Evolutionary conservation across 2,329 filamentous ascomycete species (phyloP).

Genomic region (Dactylellina sp.): DNA sequence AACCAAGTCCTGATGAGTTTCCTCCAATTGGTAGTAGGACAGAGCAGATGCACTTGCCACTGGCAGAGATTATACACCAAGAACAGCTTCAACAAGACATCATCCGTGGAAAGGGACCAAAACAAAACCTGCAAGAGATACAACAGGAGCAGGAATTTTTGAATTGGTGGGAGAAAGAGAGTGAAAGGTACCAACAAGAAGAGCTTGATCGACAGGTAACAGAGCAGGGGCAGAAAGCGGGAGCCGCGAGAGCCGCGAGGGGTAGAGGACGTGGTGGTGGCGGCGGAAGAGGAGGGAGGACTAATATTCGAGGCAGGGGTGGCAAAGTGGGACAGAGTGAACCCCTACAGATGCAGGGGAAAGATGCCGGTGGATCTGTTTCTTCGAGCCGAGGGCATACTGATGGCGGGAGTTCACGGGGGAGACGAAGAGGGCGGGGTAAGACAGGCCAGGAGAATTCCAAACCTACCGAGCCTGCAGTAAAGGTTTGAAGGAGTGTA

Average conservation of each 20-base stretch:
- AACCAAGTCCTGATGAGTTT: slow-evolving; percentile 38
- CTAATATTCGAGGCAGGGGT: slow-evolving; percentile 17
- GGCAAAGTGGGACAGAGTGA: slow-evolving; percentile 20
- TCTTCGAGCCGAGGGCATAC: slow-evolving; percentile 1
- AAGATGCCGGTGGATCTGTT: background rate
- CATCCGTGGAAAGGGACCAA: slow-evolving; percentile 84
- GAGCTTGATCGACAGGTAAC: slow-evolving; percentile 21
- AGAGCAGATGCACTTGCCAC: slow-evolving; percentile 71
- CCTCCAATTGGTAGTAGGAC: slow-evolving; percentile 30
- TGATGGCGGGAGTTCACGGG: slow-evolving; percentile 31
- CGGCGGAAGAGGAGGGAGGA: slow-evolving; percentile 27
- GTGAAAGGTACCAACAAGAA: slow-evolving; percentile 66
- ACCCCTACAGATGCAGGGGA: background rate
- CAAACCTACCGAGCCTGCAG: slow-evolving; percentile 9
- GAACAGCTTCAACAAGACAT: slow-evolving; percentile 86
- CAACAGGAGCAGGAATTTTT: slow-evolving; percentile 97
- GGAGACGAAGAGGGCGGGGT: slow-evolving; percentile 35
- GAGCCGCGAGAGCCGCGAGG: slow-evolving; percentile 1
- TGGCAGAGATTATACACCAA: slow-evolving; percentile 88
- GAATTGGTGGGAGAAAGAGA: slow-evolving; percentile 94
- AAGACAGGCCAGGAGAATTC: slow-evolving; percentile 25
- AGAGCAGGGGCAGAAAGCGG: slow-evolving; percentile 32
- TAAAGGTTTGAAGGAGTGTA: slow-evolving; percentile 29
- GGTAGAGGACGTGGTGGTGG: slow-evolving; percentile 42
- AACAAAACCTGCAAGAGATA: slow-evolving; percentile 90